Percentiles rank a stretch among this genome's conserved stretches.
Evolutionary conservation across 1,284 basidiomycete genomes (phyloP).

Genomic region (Moesziomyces globuligerus): DNA sequence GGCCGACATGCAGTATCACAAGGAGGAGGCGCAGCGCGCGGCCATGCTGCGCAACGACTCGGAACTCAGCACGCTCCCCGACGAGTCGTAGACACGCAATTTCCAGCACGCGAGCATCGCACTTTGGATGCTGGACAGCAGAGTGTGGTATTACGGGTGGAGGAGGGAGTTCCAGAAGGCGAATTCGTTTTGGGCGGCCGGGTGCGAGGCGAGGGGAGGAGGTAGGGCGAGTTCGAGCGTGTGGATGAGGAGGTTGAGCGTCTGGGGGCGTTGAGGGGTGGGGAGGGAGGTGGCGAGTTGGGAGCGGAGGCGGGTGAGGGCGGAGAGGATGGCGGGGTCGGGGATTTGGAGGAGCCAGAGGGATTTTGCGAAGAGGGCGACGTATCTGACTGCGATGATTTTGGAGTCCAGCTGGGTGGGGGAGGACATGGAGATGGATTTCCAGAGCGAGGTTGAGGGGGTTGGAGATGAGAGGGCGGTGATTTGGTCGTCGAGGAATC

Average conservation of each 20-base stretch:
- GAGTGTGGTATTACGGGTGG: not conserved
- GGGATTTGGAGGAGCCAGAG: constrained; percentile 12
- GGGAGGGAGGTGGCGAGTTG: constrained; percentile 11
- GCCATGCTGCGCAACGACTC: constrained; percentile 56
- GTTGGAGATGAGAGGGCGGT: constrained; percentile 21
- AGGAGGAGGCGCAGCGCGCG: constrained; percentile 47
- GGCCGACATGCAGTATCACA: constrained; percentile 56
- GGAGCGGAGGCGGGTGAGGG: constrained; percentile 11
- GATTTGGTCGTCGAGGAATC: constrained; percentile 54
- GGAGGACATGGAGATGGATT: not conserved
- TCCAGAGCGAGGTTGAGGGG: constrained; percentile 6
- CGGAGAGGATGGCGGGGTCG: constrained; percentile 20
- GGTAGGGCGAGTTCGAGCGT: constrained; percentile 3
- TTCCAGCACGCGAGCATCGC: not conserved
- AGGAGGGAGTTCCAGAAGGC: constrained; percentile 33
- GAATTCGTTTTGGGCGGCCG: constrained; percentile 42
- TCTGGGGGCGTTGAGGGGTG: not conserved
- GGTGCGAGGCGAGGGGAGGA: constrained; percentile 4
- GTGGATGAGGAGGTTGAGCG: constrained; percentile 2
- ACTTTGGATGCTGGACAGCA: not conserved
- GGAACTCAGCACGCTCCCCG: constrained; percentile 17
- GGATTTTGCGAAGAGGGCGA: constrained; percentile 28
- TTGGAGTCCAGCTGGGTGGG: not conserved
- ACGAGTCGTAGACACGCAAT: constrained; percentile 13
- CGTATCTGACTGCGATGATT: constrained; percentile 23